phyloP scores from a whole-genome alignment of 164 flowering plant genomes.

The Taxillus chinensis region DNA sequence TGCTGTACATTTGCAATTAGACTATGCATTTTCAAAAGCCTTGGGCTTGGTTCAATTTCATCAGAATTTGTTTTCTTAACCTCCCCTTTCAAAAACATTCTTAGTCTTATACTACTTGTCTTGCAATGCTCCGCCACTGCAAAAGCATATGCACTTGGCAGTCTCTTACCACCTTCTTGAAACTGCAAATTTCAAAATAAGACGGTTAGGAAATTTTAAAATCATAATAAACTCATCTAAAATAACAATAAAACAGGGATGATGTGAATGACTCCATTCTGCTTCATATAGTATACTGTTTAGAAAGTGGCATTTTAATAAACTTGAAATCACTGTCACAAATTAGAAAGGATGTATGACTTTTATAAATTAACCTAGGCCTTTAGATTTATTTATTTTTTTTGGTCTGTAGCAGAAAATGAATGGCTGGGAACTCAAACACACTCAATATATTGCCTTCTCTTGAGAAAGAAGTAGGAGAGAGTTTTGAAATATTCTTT shows the following conservation, averaged over 20 bases:
- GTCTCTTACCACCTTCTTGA: conserved; percentile 26
- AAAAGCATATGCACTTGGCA: conserved; percentile 66
- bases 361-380: no score
- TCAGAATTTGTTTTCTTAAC: conserved; percentile 29
- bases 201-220: background rate
- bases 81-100: conserved; percentile 62
- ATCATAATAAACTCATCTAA: no score
- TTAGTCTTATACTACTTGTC: conserved; percentile 34
- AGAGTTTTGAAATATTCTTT: conserved; percentile 29
- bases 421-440: no score
- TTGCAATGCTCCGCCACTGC: conserved; percentile 72
- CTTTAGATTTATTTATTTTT: no score
- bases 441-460: background rate
- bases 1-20: conserved; percentile 28
- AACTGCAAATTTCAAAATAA: conserved; percentile 30
- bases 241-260: no score
- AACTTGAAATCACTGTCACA: no score
- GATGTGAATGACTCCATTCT: no score
- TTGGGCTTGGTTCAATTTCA: conserved; percentile 24
- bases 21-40: conserved; percentile 41
- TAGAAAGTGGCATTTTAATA: no score
- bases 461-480: conserved; percentile 1
- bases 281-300: no score
- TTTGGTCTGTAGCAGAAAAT: no score
- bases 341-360: no score